Evolutionary conservation across 345 rosid genomes (phyloP).

Genomic region (Rubroshorea leprosula): DNA sequence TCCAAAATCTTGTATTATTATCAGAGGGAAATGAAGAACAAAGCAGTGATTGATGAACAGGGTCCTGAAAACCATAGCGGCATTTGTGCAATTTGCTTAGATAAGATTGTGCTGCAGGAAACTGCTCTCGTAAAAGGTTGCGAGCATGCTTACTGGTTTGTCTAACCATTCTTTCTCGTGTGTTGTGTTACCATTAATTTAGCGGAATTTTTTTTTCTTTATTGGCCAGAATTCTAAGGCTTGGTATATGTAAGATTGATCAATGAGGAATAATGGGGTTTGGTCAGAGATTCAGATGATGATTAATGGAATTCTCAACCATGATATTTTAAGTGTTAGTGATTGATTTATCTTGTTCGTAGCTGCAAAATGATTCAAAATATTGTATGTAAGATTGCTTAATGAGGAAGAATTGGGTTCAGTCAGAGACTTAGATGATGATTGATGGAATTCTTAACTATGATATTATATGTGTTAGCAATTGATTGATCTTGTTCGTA

Average conservation of each 20-base stretch:
- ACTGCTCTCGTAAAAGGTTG: slow-evolving; percentile 93
- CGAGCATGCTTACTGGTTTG: slow-evolving; percentile 98
- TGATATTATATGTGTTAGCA: too few species aligned
- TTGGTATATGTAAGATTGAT: background rate
- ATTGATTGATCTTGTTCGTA: background rate
- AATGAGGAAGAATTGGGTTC: background rate
- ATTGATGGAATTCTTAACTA: too few species aligned
- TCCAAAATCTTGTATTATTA: background rate
- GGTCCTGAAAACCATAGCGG: slow-evolving; percentile 64
- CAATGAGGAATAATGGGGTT: background rate
- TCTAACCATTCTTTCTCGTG: slow-evolving; percentile 10
- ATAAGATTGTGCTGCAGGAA: slow-evolving; percentile 74
- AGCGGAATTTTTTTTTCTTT: background rate
- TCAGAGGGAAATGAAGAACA: slow-evolving; percentile 39
- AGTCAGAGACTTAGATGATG: too few species aligned
- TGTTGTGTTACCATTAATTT: background rate
- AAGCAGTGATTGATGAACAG: slow-evolving; percentile 21
- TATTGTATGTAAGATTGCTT: background rate
- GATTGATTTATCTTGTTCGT: background rate
- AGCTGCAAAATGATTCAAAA: background rate
- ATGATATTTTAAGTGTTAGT: too few species aligned
- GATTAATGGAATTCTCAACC: too few species aligned
- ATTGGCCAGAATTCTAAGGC: background rate
- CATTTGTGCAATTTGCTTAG: slow-evolving; percentile 83
- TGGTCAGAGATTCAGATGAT: too few species aligned